Conservation (phyloP, 345 rosid genomes). For the Angophora floribunda region DNA sequence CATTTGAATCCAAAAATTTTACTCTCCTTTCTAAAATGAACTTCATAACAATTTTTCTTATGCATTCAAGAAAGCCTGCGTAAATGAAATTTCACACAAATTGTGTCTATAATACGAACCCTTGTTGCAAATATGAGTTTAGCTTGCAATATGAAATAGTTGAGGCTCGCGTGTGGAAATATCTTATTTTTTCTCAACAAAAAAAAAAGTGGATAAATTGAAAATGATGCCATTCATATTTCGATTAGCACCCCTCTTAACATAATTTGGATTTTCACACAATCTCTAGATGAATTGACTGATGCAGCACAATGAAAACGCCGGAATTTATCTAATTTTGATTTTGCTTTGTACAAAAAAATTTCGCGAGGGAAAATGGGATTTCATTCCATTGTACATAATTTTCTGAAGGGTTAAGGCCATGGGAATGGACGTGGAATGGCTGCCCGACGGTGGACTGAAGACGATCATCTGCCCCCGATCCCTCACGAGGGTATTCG, state of each 20-base stretch:
- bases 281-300: background rate
- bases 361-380: background rate
- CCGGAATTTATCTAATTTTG: background rate
- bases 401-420: conserved; percentile 23
- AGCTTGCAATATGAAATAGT: background rate
- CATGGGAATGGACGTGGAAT: conserved; percentile 54
- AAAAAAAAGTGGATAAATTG: background rate
- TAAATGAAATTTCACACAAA: background rate
- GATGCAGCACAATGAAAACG: background rate
- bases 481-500: conserved; percentile 40
- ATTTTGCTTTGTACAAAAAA: background rate
- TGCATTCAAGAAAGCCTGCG: background rate
- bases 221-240: background rate
- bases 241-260: background rate
- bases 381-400: background rate
- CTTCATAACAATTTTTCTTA: background rate
- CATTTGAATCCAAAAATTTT: background rate
- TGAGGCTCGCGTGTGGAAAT: background rate
- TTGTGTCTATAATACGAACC: background rate
- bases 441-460: conserved; percentile 43
- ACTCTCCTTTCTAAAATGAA: background rate
- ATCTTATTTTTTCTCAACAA: accelerated
- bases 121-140: background rate
- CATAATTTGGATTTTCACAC: background rate
- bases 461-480: conserved; percentile 29